Evolutionary conservation across 1,139 yeast genomes (phyloP), one percentile per base, ranked within the genome.

Genomic region (Pichia sp.): DNA sequence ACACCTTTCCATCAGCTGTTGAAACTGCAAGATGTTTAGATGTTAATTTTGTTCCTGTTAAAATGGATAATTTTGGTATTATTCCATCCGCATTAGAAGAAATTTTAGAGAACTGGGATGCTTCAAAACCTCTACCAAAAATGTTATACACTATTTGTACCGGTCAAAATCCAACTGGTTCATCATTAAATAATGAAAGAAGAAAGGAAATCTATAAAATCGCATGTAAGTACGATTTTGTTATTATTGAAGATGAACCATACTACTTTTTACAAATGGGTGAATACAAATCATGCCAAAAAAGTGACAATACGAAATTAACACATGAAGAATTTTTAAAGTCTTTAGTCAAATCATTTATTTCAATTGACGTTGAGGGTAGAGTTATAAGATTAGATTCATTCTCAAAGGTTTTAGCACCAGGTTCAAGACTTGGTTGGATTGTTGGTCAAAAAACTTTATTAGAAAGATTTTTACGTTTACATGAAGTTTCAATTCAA

Each of bases 131-230:
- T 77, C 78, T 73, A 61, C 58, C 64, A 64, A 86, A 82, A 66
- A 71, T 89, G 49, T 74, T 89, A 56, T 89, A 89, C 76, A 82
- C 90, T 42, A 86, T 89, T 59, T 82, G 89, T 55, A 89, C 96
- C 24, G 97, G 97, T 49, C 97, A 89, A 71, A 89, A 89, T 74
- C 97, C 97, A 51, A 88, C 96, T 32, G 97, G 97, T 38, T 82
- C 92, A 15, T 82, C 85, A 41, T 70, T 89, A 58, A 72, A 82
- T 46, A 68, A 62, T 18, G 89, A 82, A 60, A 80, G 97, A 69
- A 85, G 96, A 68, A 66, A 70, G 56, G 77, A 72, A 45, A 76
- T 89, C 53, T 88, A 88, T 68, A 71, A 77, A 51, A 64, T 88
- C 56, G 87, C 92, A 26, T 80, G 79, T 60, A 80, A 85, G 68